Base-by-base conservation (phyloP, 805 yeast genomes). In the Candida ulmi region DNA sequence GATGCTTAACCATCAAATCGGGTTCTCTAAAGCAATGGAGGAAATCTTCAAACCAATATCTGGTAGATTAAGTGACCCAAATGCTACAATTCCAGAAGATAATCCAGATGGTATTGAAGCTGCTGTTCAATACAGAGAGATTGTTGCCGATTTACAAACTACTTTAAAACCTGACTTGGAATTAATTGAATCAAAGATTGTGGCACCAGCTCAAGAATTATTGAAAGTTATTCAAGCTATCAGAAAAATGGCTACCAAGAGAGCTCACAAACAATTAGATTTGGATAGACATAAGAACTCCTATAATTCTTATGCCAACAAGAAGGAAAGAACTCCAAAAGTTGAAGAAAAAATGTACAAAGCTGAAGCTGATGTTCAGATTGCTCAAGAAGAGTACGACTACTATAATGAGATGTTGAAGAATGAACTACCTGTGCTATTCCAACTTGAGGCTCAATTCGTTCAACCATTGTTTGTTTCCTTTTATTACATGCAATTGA, bases 101-200 rank as follows among this genome's bases (percentile, higher is more conserved):
- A 90, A 90, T 57, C 97, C 97, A 4, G 95, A 93, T 38, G 99
- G 98, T 51, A 88, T 93, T 49, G 80, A 84, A 55, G 99, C 99
- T 1, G 78, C 95, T 54, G 95, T 85, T 57, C 95, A 84, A 59
- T 93, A 90, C 63, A 72, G 95, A 42, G 95, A 76, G 32, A 83
- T 88, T 40, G 96, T 93, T 28, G 75, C 78, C 37, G 97, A 90
- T 44, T 69, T 93, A 51, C 93, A 90, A 64, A 80, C 77, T 40
- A 79, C 88, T 2, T 69, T 93, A 55, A 83, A 87, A 57, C 99
- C 99, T 1, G 99, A 93, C 60, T 71, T 93, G 59, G 95, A 87
- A 52, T 74, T 93, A 62, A 87, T 93, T 50, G 97, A 93, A 51
- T 75, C 88, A 40, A 78, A 95, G 58, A 82, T 93, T 52, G 86